These are phyloP conservation scores for Acer yangbiense DNA, from an alignment of 345 rosid genomes.

Conservation along the genomic window DNA sequence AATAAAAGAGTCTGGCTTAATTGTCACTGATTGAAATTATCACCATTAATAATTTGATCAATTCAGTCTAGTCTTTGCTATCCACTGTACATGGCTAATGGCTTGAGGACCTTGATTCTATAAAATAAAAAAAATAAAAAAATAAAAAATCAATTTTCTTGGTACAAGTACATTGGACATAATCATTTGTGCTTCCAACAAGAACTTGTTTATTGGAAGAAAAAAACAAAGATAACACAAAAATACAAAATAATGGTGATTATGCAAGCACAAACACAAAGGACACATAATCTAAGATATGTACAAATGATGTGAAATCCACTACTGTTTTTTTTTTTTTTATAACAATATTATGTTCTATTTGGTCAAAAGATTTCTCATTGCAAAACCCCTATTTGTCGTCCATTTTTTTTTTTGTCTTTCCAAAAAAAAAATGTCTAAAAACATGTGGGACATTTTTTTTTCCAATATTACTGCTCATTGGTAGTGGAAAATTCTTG, in stretches of 20 bases:
- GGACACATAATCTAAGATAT: background rate
- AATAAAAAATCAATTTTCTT: background rate
- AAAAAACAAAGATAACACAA: background rate
- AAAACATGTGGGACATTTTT: background rate
- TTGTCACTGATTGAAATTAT: background rate
- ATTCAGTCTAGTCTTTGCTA: background rate
- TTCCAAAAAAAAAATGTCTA: background rate
- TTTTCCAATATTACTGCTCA: background rate
- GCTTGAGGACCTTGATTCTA: background rate
- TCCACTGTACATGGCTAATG: background rate
- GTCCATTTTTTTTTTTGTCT: background rate
- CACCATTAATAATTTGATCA: background rate
- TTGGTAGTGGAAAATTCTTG: constrained; percentile 1
- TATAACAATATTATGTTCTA: background rate
- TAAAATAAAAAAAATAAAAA: too few relatives aligned
- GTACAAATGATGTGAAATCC: constrained; percentile 13
- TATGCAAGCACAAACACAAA: constrained; percentile 3
- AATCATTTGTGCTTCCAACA: constrained; percentile 9
- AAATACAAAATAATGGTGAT: background rate
- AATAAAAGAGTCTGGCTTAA: too few relatives aligned
- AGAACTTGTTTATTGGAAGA: background rate
- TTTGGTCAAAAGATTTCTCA: background rate
- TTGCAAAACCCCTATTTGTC: background rate
- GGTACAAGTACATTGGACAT: constrained; percentile 1
- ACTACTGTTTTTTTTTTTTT: background rate